A percentile compares a stretch with the other conserved stretches of the same genome.
Evolutionary conservation across 352 stramenopile species (phyloP).

Genomic region (Pythium utonaiense): DNA sequence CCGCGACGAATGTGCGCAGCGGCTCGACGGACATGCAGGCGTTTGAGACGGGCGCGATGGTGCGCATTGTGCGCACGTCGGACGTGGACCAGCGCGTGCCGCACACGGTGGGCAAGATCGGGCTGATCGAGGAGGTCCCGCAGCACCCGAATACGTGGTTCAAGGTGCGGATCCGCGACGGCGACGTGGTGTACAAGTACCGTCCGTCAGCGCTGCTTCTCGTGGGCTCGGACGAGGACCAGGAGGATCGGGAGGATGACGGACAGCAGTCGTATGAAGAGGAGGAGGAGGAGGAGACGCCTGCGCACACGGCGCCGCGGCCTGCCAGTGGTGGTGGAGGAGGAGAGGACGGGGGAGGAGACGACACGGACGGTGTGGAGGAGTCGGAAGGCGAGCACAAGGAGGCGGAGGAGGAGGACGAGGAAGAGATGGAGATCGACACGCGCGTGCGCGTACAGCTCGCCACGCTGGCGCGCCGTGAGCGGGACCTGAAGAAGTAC

Average conservation of each 20-base stretch:
- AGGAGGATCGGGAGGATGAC: background rate
- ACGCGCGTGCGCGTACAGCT: constrained; percentile 59
- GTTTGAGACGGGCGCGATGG: constrained; percentile 56
- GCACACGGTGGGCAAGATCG: constrained; percentile 76
- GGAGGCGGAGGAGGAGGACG: constrained; percentile 37
- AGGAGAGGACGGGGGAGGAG: constrained; percentile 26
- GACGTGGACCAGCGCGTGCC: constrained; percentile 83
- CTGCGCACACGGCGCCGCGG: background rate
- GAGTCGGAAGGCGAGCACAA: constrained; percentile 47
- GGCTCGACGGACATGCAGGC: constrained; percentile 42
- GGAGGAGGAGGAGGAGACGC: constrained; percentile 19
- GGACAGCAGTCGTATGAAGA: constrained; percentile 20
- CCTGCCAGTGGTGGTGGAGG: constrained; percentile 3
- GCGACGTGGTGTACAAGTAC: constrained; percentile 88
- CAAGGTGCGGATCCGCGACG: constrained; percentile 76
- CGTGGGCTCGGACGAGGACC: constrained; percentile 24
- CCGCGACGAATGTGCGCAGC: constrained; percentile 6
- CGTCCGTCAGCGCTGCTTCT: constrained; percentile 69
- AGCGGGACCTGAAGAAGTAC: constrained; percentile 69
- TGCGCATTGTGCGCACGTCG: constrained; percentile 64
- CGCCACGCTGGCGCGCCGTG: constrained; percentile 34
- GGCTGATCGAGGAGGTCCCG: constrained; percentile 75
- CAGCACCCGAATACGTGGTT: constrained; percentile 87
- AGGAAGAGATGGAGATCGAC: constrained; percentile 42
- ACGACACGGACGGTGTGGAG: constrained; percentile 24